Conservation (phyloP, 1,284 basidiomycete genomes). For the Tranzscheliella williamsii region DNA sequence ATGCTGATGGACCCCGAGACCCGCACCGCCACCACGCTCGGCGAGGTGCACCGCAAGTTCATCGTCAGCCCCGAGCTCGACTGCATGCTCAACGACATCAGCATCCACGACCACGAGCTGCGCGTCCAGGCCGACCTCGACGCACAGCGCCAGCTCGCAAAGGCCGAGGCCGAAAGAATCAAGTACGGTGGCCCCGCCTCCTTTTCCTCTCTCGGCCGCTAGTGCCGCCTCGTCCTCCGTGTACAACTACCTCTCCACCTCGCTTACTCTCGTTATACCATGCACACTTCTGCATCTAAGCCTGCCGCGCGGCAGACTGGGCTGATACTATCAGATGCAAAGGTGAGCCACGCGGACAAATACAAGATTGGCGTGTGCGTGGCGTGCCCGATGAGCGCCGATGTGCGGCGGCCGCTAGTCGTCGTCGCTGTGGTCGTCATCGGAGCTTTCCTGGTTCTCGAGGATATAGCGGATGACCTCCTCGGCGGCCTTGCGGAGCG, state of each 20-base stretch:
- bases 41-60: slow-evolving; percentile 83
- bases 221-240: no score
- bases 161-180: slow-evolving; percentile 10
- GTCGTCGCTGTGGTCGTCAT: slow-evolving; percentile 54
- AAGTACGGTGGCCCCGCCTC: slow-evolving; percentile 13
- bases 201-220: slow-evolving; percentile 7
- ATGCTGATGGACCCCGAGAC: slow-evolving; percentile 71
- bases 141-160: slow-evolving; percentile 7
- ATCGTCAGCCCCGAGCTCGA: slow-evolving; percentile 84
- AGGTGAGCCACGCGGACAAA: no score
- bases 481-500: slow-evolving; percentile 60
- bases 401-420: slow-evolving; percentile 11
- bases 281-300: no score
- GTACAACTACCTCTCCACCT: no score
- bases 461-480: slow-evolving; percentile 61
- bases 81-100: slow-evolving; percentile 69
- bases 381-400: no score
- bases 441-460: slow-evolving; percentile 59
- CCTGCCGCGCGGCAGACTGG: no score
- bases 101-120: slow-evolving; percentile 16
- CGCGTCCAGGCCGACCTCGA: slow-evolving; percentile 5
- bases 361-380: no score
- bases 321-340: no score
- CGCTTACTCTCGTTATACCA: no score
- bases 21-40: slow-evolving; percentile 73